Evolutionary conservation across 352 stramenopile genomes (phyloP).

Genomic region (Phytopythium montanum): DNA sequence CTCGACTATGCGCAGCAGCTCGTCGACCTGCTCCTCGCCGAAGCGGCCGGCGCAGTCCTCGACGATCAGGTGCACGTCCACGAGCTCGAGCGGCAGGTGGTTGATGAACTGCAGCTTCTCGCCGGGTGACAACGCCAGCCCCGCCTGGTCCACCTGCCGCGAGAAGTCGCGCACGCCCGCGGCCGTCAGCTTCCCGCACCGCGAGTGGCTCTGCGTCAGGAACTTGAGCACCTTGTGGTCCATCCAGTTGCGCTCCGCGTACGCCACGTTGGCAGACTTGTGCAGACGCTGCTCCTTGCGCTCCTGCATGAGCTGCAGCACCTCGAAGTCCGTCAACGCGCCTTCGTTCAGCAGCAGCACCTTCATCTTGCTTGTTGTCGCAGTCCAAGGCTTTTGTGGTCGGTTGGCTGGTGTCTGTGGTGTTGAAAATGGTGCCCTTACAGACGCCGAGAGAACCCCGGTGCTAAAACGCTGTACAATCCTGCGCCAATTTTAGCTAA

Average conservation of each 20-base stretch:
- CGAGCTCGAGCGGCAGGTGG: slow-evolving; percentile 74
- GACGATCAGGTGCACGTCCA: slow-evolving; percentile 82
- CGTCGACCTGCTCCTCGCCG: slow-evolving; percentile 69
- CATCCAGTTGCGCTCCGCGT: slow-evolving; percentile 88
- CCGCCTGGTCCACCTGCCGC: slow-evolving; percentile 37
- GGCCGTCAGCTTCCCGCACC: slow-evolving; percentile 45
- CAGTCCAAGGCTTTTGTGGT: background rate
- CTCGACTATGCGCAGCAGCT: slow-evolving; percentile 66
- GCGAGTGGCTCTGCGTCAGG: slow-evolving; percentile 64
- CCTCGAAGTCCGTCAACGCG: slow-evolving; percentile 76
- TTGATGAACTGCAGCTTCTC: slow-evolving; percentile 89
- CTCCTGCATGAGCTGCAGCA: slow-evolving; percentile 80
- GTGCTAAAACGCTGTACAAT: background rate
- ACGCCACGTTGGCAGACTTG: slow-evolving; percentile 70
- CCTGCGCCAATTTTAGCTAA: background rate
- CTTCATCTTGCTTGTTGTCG: slow-evolving; percentile 53
- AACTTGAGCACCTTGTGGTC: slow-evolving; percentile 90
- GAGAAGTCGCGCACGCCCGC: slow-evolving; percentile 60
- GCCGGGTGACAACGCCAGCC: slow-evolving; percentile 48
- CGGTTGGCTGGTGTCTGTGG: slow-evolving; percentile 1
- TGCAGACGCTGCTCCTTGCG: slow-evolving; percentile 71
- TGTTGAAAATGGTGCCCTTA: too few species aligned
- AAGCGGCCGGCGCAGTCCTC: slow-evolving; percentile 82
- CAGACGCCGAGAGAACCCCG: too few species aligned
- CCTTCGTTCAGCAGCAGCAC: slow-evolving; percentile 81